Base-by-base conservation (phyloP, 2,329 filamentous ascomycete genomes). In the Fusarium chlamydosporum region DNA sequence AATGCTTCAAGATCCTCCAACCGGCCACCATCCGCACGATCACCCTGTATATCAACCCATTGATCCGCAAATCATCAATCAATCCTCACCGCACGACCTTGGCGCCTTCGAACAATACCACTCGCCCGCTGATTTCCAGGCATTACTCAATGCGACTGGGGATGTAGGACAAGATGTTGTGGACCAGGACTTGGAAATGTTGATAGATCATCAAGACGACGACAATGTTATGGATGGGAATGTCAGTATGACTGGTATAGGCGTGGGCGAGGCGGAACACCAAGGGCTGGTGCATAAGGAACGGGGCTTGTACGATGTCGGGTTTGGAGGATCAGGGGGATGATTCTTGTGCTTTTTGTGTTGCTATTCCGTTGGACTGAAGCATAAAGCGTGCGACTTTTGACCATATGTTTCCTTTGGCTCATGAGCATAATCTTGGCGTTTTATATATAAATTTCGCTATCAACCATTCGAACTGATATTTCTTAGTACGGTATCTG, bases 31-130 rank as follows among this genome's bases (percentile, higher is more conserved):
- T 34, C 74, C 56, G 12, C 67, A 72, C 34, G 61, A 73, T 27
- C 60, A 55, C 53, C 62, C 53, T 18, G 77, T 82, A 29, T 85
- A 85, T 73, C 84, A 87, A 54, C 86, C 85, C 27, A 88, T 88
- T 75, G 86, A 88, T 72, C 86, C 86, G n/a, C 85, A 86, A 68
- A 87, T 88, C 55, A 87, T 88, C 70, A 83, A 71, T 61, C 55
- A 74, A n/a, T 45, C 71, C 47, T 58, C 66, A 29, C 52, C 65
- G 10, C 74, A 76, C 47, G 75, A 77, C 58, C 68, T 81, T 58
- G 74, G 72, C 45, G 70, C 78, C 23, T 84, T 84, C 62, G 79
- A 80, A 52, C 76, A 81, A 48, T 79, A 80, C 68, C 76, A 80
- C 56, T 72, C 80, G 5, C 82, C 85, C 27, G 78, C 83, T 1